Base-by-base conservation (phyloP, 495 filamentous ascomycete genomes). In the Endocarpon pusillum region DNA sequence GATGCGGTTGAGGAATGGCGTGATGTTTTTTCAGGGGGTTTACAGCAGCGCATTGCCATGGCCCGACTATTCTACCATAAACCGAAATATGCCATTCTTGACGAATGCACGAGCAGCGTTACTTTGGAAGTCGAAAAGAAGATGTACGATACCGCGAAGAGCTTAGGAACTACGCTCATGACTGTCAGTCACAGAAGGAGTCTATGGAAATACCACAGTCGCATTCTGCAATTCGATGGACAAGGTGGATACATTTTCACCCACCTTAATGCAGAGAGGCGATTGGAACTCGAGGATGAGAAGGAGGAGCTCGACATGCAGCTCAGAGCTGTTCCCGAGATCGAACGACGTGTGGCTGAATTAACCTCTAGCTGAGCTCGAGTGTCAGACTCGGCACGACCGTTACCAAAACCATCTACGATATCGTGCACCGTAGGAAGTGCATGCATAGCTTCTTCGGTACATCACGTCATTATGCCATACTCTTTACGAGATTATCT, bases 31-130 rank as follows among this genome's bases (percentile, higher is more conserved):
- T 87, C 80, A 2, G 79, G 79, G 19, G 89, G 89, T 3, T 63
- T 94, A 6, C 89, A 97, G 55, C 89, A 97, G 60, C 73, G 91
- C n/a, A 80, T 97, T 19, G 89, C 87, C 33, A 96, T 96, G 85
- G 89, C 89, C 1, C 66, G 89, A 1, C 66, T 97, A 4, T 96
- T 96, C 57, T 97, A 97, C 56, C 91, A 97, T 56, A 64, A 70
- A 2, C 89, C 89, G 2, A 78, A 81, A 42, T 73, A 67, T 52
- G 89, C 89, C 11, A 97, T 97, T 44, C 62, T 97, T 15, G 89
- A 97, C 52, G 89, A 97, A 57, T 97, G 89, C 58, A 97, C 89
- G 1, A 84, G 77, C 32, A 80, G 72, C 33, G 84, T 96, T 16
- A 94, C 92, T 5, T 64, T 94, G 6, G 86, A 94, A 30, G 85